phyloP scores from a whole-genome alignment of 2,329 filamentous ascomycete genomes.

The Microsporum canis region DNA sequence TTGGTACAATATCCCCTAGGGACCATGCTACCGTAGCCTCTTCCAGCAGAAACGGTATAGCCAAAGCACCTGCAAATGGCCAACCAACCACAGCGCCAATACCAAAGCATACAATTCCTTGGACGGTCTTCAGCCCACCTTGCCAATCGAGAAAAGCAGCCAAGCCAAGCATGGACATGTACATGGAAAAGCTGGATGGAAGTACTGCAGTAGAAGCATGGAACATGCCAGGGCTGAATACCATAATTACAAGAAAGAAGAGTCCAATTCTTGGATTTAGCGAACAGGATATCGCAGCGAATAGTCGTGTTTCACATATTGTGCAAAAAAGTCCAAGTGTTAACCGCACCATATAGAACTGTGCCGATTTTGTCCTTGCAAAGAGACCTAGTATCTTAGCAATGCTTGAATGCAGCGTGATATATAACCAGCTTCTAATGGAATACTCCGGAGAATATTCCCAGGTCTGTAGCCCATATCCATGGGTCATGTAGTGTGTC shows the following conservation, averaged over 20 bases:
- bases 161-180: slow-evolving; percentile 73
- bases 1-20: slow-evolving; percentile 48
- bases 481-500: slow-evolving; percentile 83
- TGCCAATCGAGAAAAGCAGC: slow-evolving; percentile 85
- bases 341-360: slow-evolving; percentile 82
- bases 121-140: slow-evolving; percentile 64
- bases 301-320: slow-evolving; percentile 69
- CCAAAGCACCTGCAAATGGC: slow-evolving; percentile 82
- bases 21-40: slow-evolving; percentile 50
- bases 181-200: slow-evolving; percentile 96
- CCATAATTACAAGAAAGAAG: slow-evolving; percentile 66
- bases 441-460: slow-evolving; percentile 94
- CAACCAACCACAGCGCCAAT: slow-evolving; percentile 77
- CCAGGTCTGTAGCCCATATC: slow-evolving; percentile 93
- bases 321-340: slow-evolving; percentile 66
- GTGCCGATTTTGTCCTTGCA: slow-evolving; percentile 39
- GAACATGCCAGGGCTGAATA: slow-evolving; percentile 83
- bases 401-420: slow-evolving; percentile 63
- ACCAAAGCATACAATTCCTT: slow-evolving; percentile 84
- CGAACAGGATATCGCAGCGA: slow-evolving; percentile 61
- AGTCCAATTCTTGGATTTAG: slow-evolving; percentile 75
- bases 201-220: slow-evolving; percentile 78
- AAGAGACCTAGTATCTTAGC: slow-evolving; percentile 54
- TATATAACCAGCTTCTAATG: slow-evolving; percentile 90
- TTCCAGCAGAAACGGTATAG: slow-evolving; percentile 68